A percentile compares a stretch with the other conserved stretches of the same genome.
phyloP scores from a whole-genome alignment of 177 flowering plant species.

The Viscum album region DNA sequence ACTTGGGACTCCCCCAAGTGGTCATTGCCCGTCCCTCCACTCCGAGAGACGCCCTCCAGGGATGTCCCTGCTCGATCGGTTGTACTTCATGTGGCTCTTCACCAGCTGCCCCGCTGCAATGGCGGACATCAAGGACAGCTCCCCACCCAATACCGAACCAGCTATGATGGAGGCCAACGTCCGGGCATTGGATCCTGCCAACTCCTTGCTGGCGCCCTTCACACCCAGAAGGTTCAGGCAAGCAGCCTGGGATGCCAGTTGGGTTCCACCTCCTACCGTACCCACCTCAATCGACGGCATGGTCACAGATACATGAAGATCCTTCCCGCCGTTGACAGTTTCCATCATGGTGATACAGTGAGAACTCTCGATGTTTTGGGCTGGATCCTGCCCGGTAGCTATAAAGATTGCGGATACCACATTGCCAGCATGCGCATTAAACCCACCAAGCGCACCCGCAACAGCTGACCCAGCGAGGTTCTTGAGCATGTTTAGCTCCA shows the following conservation, averaged over 20 bases:
- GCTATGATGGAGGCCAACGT: slow-evolving; percentile 45
- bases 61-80: slow-evolving; percentile 41
- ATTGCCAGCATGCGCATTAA: slow-evolving; percentile 54
- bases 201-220: slow-evolving; percentile 44
- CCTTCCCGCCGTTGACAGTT: slow-evolving; percentile 40
- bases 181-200: slow-evolving; percentile 45
- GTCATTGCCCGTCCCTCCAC: slow-evolving; percentile 34
- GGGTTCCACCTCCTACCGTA: slow-evolving; percentile 67
- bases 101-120: slow-evolving; percentile 53
- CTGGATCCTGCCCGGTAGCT: slow-evolving; percentile 64
- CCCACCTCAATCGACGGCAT: slow-evolving; percentile 64
- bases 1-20: too few species aligned
- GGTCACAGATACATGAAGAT: slow-evolving; percentile 51
- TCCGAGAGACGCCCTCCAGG: slow-evolving; percentile 12
- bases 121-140: slow-evolving; percentile 67
- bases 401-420: slow-evolving; percentile 42
- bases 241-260: slow-evolving; percentile 62
- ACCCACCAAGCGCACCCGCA: slow-evolving; percentile 59
- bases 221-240: slow-evolving; percentile 55
- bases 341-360: slow-evolving; percentile 61
- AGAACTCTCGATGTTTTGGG: slow-evolving; percentile 50
- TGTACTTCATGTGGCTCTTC: slow-evolving; percentile 60
- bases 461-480: slow-evolving; percentile 53
- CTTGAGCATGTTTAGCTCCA: slow-evolving; percentile 61
- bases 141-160: slow-evolving; percentile 62